Evolutionary conservation across 2,329 filamentous ascomycete species (phyloP).

Genomic region (Allantophomopsis cytisporea): DNA sequence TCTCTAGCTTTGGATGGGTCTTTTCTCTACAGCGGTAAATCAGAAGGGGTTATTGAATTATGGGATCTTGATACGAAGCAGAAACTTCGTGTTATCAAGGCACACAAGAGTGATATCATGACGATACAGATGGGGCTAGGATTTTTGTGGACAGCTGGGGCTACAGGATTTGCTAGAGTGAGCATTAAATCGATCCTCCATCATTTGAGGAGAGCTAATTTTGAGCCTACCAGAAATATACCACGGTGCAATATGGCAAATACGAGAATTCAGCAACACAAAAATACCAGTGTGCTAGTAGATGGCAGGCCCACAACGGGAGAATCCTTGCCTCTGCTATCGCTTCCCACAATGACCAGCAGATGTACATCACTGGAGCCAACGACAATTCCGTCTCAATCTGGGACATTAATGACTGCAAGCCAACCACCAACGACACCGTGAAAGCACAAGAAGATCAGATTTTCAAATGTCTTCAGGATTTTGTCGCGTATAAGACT

Average conservation of each 20-base stretch:
- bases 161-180: conserved; percentile 77
- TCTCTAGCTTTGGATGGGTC: conserved; percentile 80
- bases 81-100: conserved; percentile 73
- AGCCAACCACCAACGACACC: conserved; percentile 9
- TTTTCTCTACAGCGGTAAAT: conserved; percentile 82
- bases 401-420: conserved; percentile 55
- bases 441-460: conserved; percentile 30
- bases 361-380: conserved; percentile 88
- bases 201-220: neutral
- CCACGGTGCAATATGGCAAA: conserved; percentile 48
- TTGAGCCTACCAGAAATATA: conserved; percentile 39
- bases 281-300: conserved; percentile 66
- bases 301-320: conserved; percentile 75
- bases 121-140: conserved; percentile 77
- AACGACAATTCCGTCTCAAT: conserved; percentile 84
- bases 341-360: conserved; percentile 52
- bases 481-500: conserved; percentile 86
- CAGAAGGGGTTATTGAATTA: conserved; percentile 79
- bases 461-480: conserved; percentile 58
- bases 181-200: conserved; percentile 15
- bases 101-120: conserved; percentile 71
- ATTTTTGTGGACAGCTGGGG: conserved; percentile 75
- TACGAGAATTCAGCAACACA: conserved; percentile 37
- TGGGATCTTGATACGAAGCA: conserved; percentile 96
- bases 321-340: conserved; percentile 78